phyloP scores from a whole-genome alignment of 148 eudicot genomes.

The Chenopodium formosanum region DNA sequence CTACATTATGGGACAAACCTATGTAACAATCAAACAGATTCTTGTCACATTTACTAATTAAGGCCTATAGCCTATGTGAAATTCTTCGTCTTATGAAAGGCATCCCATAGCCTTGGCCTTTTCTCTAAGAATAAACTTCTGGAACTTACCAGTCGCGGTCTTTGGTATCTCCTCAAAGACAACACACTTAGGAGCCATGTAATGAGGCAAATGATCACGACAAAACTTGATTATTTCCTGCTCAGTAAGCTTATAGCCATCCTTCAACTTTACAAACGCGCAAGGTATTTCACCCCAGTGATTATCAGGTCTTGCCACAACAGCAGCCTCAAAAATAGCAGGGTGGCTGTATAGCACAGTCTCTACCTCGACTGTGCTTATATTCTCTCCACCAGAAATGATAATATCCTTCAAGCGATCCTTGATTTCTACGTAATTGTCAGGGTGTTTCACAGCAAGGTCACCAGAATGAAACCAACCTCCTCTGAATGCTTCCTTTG shows the following conservation, averaged over 20 bases:
- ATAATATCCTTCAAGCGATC: conserved; percentile 61
- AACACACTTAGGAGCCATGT: conserved; percentile 53
- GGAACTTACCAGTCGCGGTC: conserved; percentile 68
- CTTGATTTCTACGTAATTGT: conserved; percentile 54
- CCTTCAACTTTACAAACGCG: conserved; percentile 62
- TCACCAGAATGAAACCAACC: conserved; percentile 70
- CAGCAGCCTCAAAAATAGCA: conserved; percentile 58
- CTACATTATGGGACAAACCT: not conserved
- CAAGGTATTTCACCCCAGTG: conserved; percentile 77
- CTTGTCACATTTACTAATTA: not conserved
- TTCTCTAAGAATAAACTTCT: conserved; percentile 58
- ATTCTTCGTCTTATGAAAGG: not conserved
- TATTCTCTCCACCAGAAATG: conserved; percentile 71
- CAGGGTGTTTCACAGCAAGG: conserved; percentile 54
- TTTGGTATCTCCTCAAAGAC: conserved; percentile 54
- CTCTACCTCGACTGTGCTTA: conserved; percentile 65
- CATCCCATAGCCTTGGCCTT: conserved; percentile 44
- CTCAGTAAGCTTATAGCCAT: conserved; percentile 33
- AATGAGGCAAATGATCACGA: conserved; percentile 37
- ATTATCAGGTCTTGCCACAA: conserved; percentile 62
- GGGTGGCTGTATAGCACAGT: conserved; percentile 58
- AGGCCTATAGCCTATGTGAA: not conserved
- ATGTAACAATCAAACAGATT: not conserved
- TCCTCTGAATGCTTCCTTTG: conserved; percentile 47
- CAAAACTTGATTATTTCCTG: conserved; percentile 48